Evolutionary conservation across 106 monocot genomes (phyloP), one percentile per base, ranked within the genome.

Genomic region (Agapanthus africanus): DNA sequence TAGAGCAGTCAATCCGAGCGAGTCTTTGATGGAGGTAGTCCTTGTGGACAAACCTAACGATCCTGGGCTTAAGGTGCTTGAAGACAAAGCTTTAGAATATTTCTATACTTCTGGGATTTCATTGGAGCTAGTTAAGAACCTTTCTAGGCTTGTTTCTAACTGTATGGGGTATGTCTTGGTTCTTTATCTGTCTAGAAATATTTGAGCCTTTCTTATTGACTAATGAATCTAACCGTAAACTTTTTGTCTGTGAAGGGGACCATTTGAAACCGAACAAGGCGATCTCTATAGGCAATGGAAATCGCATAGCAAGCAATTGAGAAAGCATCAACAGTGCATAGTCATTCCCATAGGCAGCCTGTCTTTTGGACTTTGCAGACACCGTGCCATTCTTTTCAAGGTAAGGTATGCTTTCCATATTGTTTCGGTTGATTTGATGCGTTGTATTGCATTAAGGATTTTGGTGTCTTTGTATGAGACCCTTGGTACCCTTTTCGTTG

Each of bases 361-460:
- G 40, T 79, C 77, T 39, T 57, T 69, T 41, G 87, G 91, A 42
- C 73, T 87, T 52, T 91, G 91, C 66, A 73, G 91, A 59, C 91
- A 91, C 67, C 87, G 91, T 61, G 77, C 87, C 40, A 87, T 91
- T 35, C 81, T 87, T 62, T 91, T 91, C 77, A 91, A 91, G 83
- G 90, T 86, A 77, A 27, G 49, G 19, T 57, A 56, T 70, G 30
- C 13, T 33, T 59, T 15, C 61, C 61, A n/a, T 61, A n/a, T 35
- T 61, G 36, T 21, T 61, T 34, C 18, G 36, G 6, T 7, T 54
- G 26, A 7, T 25, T 54, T 49, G 49, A 49, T 49, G 49, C 23
- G 8, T 26, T 52, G 26, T 52, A 18, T 52, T 52, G 52, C 52
- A 23, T 52, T 52, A 23, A 13, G 52, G 11, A n/a, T n/a, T n/a